Base-by-base conservation (phyloP, 768 basidiomycete genomes). In the Mycena polygramma region DNA sequence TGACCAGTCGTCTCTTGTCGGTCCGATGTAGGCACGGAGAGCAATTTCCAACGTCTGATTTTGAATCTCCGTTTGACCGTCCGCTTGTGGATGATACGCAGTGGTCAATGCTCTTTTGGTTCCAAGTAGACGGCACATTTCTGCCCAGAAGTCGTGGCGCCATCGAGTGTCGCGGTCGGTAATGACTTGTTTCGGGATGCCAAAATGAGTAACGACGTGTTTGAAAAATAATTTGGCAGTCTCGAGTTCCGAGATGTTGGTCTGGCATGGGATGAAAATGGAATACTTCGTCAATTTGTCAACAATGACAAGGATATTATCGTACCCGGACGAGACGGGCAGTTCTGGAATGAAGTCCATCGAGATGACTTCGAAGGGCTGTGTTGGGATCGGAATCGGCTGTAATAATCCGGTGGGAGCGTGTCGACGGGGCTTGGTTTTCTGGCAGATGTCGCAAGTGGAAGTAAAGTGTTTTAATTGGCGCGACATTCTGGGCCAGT, bases 21-120 rank as follows among this genome's bases (percentile, higher is more conserved):
- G 58, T 17, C 58, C 58, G 13, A 59, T n/a, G 15, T 59, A 59
- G 6, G 58, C 58, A 4, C 58, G 24, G 2, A 59, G 58, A 0
- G 45, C 58, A 15, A 58, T 58, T 26, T 58, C 57, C 22, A 58
- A 24, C 2, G 41, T 45, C 14, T 58, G 41, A 22, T 58, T 59
- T 1, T 46, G 11, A n/a, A 30, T 45, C 36, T 59, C 58, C 1
- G 58, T 59, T 13, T 59, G 58, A 6, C 58, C 58, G 20, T 59
- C 58, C 3, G 58, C 58, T 19, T 59, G 58, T 1, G 58, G 58
- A 48, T 59, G 58, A 59, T 59, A 48, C 17, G 58, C 58, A 2
- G 58, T 59, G 1, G 58, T 59, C 6, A 46, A 22, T 2, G 58
- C 58, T 2, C 58, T 24, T 48, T 59, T 59, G 45, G 48, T 59